These are phyloP conservation scores for Cordyceps fumosorosea DNA, from an alignment of 2,329 filamentous ascomycete genomes.

Conservation along the genomic window DNA sequence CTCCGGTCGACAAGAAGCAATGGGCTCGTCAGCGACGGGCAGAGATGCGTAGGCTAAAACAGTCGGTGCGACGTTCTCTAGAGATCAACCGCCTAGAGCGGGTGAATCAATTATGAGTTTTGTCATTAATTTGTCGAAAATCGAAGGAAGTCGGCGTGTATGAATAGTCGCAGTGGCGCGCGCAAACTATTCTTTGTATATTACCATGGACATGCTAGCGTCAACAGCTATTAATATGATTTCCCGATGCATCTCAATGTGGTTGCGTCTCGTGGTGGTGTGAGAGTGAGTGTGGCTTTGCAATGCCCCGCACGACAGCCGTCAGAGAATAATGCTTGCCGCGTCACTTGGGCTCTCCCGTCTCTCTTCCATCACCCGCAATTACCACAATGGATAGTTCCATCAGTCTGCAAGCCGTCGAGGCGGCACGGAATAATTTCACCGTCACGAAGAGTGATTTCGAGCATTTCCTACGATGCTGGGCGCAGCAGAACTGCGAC, in stretches of 20 bases:
- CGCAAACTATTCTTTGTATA: slow-evolving; percentile 7
- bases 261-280: neutral
- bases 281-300: neutral
- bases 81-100: slow-evolving; percentile 17
- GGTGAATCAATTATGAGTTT: neutral
- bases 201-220: slow-evolving; percentile 7
- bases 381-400: neutral
- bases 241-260: neutral
- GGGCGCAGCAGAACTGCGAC: slow-evolving; percentile 42
- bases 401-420: slow-evolving; percentile 3
- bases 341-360: neutral
- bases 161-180: neutral
- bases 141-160: neutral
- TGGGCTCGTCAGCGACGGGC: slow-evolving; percentile 23
- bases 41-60: slow-evolving; percentile 30
- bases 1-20: slow-evolving; percentile 20
- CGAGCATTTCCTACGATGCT: slow-evolving; percentile 42
- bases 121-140: neutral
- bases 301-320: slow-evolving; percentile 5
- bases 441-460: slow-evolving; percentile 23
- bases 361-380: neutral
- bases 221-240: slow-evolving; percentile 4
- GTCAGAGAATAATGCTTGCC: neutral
- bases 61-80: slow-evolving; percentile 28
- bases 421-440: slow-evolving; percentile 23